Evolutionary conservation across 1,284 basidiomycete species (phyloP).

Genomic region (Malassezia dermatis): DNA sequence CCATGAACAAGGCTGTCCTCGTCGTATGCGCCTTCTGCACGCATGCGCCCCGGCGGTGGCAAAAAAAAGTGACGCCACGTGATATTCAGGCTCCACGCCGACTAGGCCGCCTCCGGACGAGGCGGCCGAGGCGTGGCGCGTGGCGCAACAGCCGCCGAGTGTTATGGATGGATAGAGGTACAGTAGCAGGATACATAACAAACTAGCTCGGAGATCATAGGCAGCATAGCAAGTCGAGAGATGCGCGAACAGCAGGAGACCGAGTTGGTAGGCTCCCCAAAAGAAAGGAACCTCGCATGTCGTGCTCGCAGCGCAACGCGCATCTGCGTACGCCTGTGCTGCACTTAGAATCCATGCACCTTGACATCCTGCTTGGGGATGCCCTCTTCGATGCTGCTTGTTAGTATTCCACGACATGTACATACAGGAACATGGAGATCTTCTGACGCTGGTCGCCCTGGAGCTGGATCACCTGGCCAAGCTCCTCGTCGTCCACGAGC

Average conservation of each 20-base stretch:
- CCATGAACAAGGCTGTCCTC: conserved; percentile 50
- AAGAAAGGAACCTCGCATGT: background rate
- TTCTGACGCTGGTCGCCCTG: conserved; percentile 95
- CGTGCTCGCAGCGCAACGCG: background rate
- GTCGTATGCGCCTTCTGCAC: background rate
- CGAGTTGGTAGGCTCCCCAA: background rate
- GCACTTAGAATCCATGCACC: conserved; percentile 45
- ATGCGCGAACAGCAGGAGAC: background rate
- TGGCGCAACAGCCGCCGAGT: background rate
- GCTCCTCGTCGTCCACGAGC: conserved; percentile 88
- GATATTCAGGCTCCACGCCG: background rate
- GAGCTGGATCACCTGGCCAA: conserved; percentile 95
- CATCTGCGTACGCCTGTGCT: background rate
- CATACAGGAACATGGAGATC: conserved; percentile 54
- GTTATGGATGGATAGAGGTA: background rate
- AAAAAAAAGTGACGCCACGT: conserved; percentile 2
- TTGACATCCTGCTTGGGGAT: conserved; percentile 46
- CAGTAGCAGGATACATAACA: background rate
- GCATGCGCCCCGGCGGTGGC: background rate
- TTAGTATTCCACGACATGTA: background rate
- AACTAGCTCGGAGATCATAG: background rate
- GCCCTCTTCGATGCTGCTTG: conserved; percentile 32
- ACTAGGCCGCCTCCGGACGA: background rate
- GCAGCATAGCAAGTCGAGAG: background rate
- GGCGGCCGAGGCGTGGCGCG: background rate